Evolutionary conservation across 768 basidiomycete species (phyloP).

Genomic region (Collybiopsis luxurians): DNA sequence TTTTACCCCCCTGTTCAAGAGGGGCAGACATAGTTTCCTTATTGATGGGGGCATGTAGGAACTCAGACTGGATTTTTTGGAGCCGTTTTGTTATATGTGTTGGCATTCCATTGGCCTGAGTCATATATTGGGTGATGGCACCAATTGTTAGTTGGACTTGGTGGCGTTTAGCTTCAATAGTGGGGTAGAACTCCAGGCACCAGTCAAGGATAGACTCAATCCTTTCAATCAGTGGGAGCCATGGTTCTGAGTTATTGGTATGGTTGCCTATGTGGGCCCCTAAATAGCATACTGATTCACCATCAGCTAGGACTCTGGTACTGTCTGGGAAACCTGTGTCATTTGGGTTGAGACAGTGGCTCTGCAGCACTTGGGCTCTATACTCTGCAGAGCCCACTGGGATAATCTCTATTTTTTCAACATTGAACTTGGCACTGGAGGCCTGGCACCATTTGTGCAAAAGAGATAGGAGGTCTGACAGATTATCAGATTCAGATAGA

Average conservation of each 20-base stretch:
- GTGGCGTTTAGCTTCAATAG: neutral
- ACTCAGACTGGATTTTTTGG: conserved; percentile 4
- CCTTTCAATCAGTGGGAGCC: conserved; percentile 6
- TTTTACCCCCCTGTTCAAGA: conserved; percentile 6
- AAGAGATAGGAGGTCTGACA: neutral
- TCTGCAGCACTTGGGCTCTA: neutral
- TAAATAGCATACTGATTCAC: neutral
- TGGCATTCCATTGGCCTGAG: conserved; percentile 18
- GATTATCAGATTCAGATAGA: conserved; percentile 4
- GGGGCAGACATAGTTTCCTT: neutral
- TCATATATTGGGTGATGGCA: conserved; percentile 9
- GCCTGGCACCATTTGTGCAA: conserved; percentile 13
- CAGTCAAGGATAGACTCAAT: neutral
- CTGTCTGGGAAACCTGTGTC: neutral
- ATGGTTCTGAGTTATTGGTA: neutral
- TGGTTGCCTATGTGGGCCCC: conserved; percentile 10
- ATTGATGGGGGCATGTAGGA: conserved; percentile 7
- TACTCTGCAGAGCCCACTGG: conserved; percentile 16
- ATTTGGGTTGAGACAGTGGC: neutral
- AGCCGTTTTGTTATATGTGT: conserved; percentile 1
- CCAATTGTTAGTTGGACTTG: conserved; percentile 1
- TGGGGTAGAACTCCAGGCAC: conserved; percentile 5
- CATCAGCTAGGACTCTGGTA: neutral
- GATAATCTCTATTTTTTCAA: conserved; percentile 18
- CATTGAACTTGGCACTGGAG: conserved; percentile 17